Evolutionary conservation across 164 flowering plant species (phyloP).

Genomic region (Liquidambar formosana): DNA sequence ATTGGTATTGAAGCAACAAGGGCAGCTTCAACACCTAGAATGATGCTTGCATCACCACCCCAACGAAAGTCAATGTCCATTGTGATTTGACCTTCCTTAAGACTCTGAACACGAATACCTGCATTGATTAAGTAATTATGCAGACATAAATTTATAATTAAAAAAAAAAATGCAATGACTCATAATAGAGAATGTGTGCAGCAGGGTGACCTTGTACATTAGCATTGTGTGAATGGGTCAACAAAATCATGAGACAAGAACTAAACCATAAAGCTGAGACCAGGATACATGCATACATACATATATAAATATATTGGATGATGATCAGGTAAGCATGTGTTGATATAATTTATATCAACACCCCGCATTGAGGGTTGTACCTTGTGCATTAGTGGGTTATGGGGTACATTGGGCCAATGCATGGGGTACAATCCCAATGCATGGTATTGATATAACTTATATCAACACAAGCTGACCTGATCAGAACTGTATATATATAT

Average conservation of each 20-base stretch:
- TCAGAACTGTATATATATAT: neutral
- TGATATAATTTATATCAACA: no score
- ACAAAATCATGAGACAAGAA: neutral
- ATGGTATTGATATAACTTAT: no score
- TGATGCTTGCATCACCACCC: constrained; percentile 98
- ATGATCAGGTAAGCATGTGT: no score
- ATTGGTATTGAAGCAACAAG: constrained; percentile 92
- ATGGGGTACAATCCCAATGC: no score
- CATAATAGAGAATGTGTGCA: neutral
- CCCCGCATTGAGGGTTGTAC: no score
- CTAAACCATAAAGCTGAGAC: neutral
- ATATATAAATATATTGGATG: no score
- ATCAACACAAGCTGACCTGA: no score
- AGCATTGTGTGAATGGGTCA: neutral
- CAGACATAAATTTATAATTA: constrained; percentile 14
- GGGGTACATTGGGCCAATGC: no score
- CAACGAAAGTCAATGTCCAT: constrained; percentile 97
- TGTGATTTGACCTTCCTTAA: constrained; percentile 93
- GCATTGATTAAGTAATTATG: constrained; percentile 23
- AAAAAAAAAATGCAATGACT: neutral
- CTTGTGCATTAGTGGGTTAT: no score
- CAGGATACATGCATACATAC: neutral
- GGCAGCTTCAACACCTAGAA: constrained; percentile 95
- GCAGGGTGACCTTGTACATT: neutral
- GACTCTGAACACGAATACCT: constrained; percentile 96